A percentile compares a stretch with the other conserved stretches of the same genome.
Evolutionary conservation across 2,329 filamentous ascomycete genomes (phyloP).

Genomic region (Leptographium flavum): DNA sequence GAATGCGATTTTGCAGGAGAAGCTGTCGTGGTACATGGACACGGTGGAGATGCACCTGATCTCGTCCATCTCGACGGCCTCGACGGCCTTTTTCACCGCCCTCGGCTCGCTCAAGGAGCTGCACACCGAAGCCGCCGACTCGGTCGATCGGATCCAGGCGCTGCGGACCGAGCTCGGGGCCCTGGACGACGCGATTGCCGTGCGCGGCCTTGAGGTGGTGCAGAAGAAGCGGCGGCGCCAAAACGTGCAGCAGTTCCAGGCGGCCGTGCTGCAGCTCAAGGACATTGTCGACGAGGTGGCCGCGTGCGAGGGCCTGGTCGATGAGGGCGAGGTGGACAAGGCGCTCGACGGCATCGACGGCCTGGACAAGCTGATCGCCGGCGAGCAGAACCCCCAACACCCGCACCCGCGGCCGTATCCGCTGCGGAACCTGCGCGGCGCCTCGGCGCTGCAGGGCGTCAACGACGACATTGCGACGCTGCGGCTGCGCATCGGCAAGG

Average conservation of each 20-base stretch:
- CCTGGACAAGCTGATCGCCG: slow-evolving; percentile 68
- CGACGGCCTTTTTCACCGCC: slow-evolving; percentile 90
- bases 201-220: slow-evolving; percentile 72
- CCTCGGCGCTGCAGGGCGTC: slow-evolving; percentile 69
- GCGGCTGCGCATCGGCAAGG: slow-evolving; percentile 69
- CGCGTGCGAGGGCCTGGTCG: slow-evolving; percentile 66
- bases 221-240: slow-evolving; percentile 69
- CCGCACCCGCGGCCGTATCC: slow-evolving; percentile 11
- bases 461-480: slow-evolving; percentile 63
- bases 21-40: slow-evolving; percentile 99
- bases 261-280: slow-evolving; percentile 71
- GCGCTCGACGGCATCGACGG: slow-evolving; percentile 66
- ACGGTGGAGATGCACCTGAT: slow-evolving; percentile 96
- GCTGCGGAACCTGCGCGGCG: slow-evolving; percentile 56
- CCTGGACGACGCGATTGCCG: slow-evolving; percentile 75
- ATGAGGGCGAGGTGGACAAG: slow-evolving; percentile 67
- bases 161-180: slow-evolving; percentile 65
- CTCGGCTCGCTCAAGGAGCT: slow-evolving; percentile 81
- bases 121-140: slow-evolving; percentile 83
- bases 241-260: slow-evolving; percentile 69
- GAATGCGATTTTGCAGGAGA: slow-evolving; percentile 95
- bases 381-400: slow-evolving; percentile 35
- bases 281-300: slow-evolving; percentile 63
- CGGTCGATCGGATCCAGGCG: slow-evolving; percentile 71
- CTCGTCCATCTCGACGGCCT: slow-evolving; percentile 88